phyloP scores from a whole-genome alignment of 75 land plant genomes.

The Azolla pinnata region DNA sequence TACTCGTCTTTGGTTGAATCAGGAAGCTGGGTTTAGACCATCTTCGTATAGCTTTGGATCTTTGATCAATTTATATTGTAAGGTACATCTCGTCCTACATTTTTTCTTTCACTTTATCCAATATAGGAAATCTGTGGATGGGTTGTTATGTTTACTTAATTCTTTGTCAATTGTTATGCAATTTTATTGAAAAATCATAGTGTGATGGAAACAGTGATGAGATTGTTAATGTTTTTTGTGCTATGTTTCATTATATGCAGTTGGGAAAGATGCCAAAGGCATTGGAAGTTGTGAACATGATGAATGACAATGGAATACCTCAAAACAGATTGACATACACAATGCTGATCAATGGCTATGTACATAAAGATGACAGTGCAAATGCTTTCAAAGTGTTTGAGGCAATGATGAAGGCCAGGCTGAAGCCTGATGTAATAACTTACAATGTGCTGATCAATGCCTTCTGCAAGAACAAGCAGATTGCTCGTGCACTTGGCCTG shows the following conservation, averaged over 20 bases:
- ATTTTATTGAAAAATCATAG: neutral
- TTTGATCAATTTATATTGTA: constrained; percentile 72
- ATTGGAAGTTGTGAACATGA: constrained; percentile 54
- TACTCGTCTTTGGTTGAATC: constrained; percentile 4
- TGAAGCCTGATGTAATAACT: constrained; percentile 87
- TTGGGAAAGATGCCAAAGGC: constrained; percentile 76
- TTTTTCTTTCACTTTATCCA: neutral
- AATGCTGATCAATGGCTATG: constrained; percentile 88
- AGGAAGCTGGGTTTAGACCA: constrained; percentile 81
- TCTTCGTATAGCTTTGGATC: constrained; percentile 77
- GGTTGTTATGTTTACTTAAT: neutral
- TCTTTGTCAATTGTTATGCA: neutral
- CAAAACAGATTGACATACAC: constrained; percentile 86
- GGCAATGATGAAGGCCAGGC: constrained; percentile 63
- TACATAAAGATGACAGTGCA: constrained; percentile 63
- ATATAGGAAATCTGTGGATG: neutral
- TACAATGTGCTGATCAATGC: constrained; percentile 78
- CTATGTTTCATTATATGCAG: constrained; percentile 30
- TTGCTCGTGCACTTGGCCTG: constrained; percentile 61
- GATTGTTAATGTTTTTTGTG: neutral
- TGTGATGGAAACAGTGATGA: neutral
- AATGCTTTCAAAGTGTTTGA: constrained; percentile 86
- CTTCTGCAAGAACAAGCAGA: constrained; percentile 75
- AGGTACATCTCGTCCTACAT: constrained; percentile 36
- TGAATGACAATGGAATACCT: constrained; percentile 55